Conservation (phyloP, 306 rosid species). For the Dalbergia cochinchinensis region DNA sequence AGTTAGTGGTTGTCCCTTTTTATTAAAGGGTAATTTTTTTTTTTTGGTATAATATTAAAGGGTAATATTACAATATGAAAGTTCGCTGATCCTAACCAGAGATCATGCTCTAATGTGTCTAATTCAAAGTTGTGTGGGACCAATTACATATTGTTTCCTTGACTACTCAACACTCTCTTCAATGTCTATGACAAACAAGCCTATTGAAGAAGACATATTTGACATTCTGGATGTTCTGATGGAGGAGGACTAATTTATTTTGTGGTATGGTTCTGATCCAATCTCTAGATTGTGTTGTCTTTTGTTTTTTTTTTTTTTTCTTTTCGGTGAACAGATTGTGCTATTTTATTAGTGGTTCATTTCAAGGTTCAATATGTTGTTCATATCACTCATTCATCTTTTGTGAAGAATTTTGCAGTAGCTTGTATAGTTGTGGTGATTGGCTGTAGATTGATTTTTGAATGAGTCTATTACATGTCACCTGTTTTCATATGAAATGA, state of each 20-base stretch:
- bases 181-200: constrained; percentile 64
- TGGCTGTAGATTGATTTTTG: not conserved
- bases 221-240: constrained; percentile 90
- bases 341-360: not conserved
- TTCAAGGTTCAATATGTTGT: not conserved
- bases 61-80: too few relatives aligned
- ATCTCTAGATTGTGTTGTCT: constrained; percentile 4
- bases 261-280: constrained; percentile 52
- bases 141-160: constrained; percentile 44
- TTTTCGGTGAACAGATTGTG: too few relatives aligned
- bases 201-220: constrained; percentile 83
- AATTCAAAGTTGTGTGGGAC: not conserved
- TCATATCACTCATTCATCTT: constrained; percentile 2
- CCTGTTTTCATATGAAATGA: not conserved
- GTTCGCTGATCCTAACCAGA: not conserved
- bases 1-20: not conserved
- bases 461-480: too few relatives aligned
- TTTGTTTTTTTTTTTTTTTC: too few relatives aligned
- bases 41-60: too few relatives aligned
- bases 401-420: not conserved
- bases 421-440: not conserved
- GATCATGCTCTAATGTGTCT: too few relatives aligned
- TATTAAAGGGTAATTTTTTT: too few relatives aligned
- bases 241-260: constrained; percentile 66
- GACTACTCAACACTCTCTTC: constrained; percentile 51